phyloP scores from a whole-genome alignment of 192 early-diverging fungal species.

The Umbelopsis isabellina region DNA sequence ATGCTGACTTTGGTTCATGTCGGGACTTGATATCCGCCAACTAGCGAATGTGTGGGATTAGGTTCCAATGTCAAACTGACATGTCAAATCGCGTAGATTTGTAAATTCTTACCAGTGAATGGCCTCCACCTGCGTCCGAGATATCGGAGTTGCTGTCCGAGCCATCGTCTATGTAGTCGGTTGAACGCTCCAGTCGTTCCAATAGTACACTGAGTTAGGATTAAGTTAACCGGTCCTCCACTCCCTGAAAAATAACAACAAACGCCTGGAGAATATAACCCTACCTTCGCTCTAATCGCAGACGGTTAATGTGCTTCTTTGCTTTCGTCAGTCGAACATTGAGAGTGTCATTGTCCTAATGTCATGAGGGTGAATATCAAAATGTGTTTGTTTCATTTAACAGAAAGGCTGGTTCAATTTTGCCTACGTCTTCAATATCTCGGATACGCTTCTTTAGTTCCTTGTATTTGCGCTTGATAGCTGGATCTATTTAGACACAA shows the following conservation, averaged over 20 bases:
- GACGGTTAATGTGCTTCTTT: slow-evolving; percentile 46
- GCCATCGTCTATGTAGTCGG: slow-evolving; percentile 16
- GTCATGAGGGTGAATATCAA: not conserved
- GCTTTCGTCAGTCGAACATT: slow-evolving; percentile 44
- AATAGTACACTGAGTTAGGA: slow-evolving; percentile 24
- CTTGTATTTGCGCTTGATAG: slow-evolving; percentile 50
- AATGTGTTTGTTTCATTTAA: not conserved
- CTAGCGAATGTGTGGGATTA: not conserved
- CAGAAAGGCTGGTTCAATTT: slow-evolving; percentile 4
- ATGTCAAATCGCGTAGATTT: not conserved
- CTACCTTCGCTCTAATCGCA: slow-evolving; percentile 51
- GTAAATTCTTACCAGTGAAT: not conserved
- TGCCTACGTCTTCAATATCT: slow-evolving; percentile 52
- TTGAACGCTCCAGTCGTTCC: slow-evolving; percentile 28
- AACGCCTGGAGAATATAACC: not conserved
- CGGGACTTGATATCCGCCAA: slow-evolving; percentile 10
- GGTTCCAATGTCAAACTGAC: not conserved
- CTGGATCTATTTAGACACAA: slow-evolving; percentile 3
- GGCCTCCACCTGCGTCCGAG: not conserved
- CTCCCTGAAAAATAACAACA: slow-evolving; percentile 1
- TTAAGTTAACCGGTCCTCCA: not conserved
- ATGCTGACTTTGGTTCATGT: not conserved
- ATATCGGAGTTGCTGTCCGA: slow-evolving; percentile 23
- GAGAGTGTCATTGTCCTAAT: slow-evolving; percentile 52
- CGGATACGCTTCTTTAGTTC: slow-evolving; percentile 53